Evolutionary conservation across 495 filamentous ascomycete genomes (phyloP), one percentile per base, ranked within the genome.

Genomic region (Amphirosellinia nigrospora): DNA sequence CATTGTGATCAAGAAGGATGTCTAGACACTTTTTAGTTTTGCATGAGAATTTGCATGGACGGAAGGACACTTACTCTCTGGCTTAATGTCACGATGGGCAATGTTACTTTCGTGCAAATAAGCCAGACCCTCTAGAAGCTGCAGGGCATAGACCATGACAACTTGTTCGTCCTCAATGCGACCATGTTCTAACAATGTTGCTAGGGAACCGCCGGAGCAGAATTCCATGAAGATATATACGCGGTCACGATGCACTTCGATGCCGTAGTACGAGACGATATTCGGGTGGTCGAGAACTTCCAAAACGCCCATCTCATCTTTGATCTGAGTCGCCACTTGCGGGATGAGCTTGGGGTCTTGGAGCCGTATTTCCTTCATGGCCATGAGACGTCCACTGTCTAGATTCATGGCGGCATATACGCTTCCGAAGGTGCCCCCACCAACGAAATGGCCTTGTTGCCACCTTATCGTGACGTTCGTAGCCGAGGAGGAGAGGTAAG

Each of bases 181-280:
- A 11, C 96, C 96, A 75, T 99, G 94, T 80, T 99, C 96, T 21
- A 99, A 84, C 68, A 98, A 83, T 28, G 86, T 89, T 52, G 96
- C 94, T n/a, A 99, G 83, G 6, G 95, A 97, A 21, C 96, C 96
- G 38, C 96, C 95, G 3, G 93, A 94, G 75, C 96, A 99, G 79
- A 96, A 98, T 79, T 99, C 96, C 96, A 99, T 99, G 81, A 99
- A 99, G 72, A 99, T 96, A 81, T 98, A 99, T 7, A 98, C 96
- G 75, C 97, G 97, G 83, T 99, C 96, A 46, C 96, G 89, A 79
- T 98, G 96, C 3, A 98, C 96, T 78, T 99, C 96, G 75, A 99
- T 98, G 59, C 96, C 96, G 75, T 95, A 94, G 80, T 99, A 99
- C 8, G 93, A 94, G 7, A 99, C 96, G 53, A 99, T 94, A 76